Percentiles rank a stretch among this genome's conserved stretches.
phyloP scores from a whole-genome alignment of 2,329 filamentous ascomycete genomes.

The Tolypocladium sp. region DNA sequence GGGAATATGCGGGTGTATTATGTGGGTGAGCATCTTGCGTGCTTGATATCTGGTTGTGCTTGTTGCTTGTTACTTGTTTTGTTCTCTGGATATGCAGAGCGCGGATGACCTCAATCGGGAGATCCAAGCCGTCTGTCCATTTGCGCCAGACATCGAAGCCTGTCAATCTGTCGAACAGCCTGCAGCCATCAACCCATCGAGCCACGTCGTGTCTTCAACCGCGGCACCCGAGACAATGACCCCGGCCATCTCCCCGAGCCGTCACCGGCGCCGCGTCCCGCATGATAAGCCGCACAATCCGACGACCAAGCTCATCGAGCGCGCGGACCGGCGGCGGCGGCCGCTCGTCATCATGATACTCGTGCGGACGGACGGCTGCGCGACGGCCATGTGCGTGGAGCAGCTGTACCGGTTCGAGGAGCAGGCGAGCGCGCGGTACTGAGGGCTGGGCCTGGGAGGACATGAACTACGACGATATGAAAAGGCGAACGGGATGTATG shows the following conservation, averaged over 20 bases:
- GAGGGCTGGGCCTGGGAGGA: neutral
- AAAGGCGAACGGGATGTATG: neutral
- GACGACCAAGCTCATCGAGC: neutral
- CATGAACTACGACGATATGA: neutral
- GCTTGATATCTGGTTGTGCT: neutral
- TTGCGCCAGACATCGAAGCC: neutral
- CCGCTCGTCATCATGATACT: neutral
- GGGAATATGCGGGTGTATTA: neutral
- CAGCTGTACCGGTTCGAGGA: slow-evolving; percentile 67
- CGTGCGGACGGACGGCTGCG: neutral
- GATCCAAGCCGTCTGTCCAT: neutral
- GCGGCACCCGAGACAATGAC: neutral
- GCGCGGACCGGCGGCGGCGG: neutral
- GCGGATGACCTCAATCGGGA: neutral
- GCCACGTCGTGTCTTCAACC: no score
- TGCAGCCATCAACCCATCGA: neutral
- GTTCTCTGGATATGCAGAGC: neutral
- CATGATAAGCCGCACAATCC: neutral
- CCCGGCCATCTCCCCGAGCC: neutral
- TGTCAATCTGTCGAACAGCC: neutral
- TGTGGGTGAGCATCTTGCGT: neutral
- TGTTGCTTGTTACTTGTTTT: neutral
- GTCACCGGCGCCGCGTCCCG: neutral
- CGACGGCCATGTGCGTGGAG: slow-evolving; percentile 45
- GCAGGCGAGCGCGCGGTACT: slow-evolving; percentile 28